phyloP scores from a whole-genome alignment of 1,284 basidiomycete genomes.

The Irpex lacteus region DNA sequence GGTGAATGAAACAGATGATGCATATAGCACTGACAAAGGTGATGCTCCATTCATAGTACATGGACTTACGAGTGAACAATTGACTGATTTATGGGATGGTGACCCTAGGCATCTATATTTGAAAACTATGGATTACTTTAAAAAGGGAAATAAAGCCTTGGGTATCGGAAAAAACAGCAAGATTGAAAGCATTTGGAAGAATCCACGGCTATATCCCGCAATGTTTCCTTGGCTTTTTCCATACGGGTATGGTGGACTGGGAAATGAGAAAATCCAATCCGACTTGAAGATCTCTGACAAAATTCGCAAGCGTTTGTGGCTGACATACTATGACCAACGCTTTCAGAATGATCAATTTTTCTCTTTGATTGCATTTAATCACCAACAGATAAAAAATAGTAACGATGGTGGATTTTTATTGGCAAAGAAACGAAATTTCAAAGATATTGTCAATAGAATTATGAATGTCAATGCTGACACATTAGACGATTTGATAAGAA shows the following conservation, averaged over 20 bases:
- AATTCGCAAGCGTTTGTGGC: no score
- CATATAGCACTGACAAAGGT: not conserved
- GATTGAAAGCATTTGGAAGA: slow-evolving; percentile 28
- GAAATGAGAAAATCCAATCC: slow-evolving; percentile 11
- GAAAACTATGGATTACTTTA: not conserved
- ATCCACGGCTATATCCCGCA: slow-evolving; percentile 29
- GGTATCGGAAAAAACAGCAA: slow-evolving; percentile 22
- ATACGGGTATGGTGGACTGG: slow-evolving; percentile 33
- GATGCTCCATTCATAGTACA: not conserved
- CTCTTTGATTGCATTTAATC: no score
- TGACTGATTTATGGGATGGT: not conserved
- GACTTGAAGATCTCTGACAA: not conserved
- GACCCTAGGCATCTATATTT: not conserved
- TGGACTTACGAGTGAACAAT: not conserved
- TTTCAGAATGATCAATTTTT: no score
- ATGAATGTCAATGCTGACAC: not conserved
- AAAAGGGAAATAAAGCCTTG: not conserved
- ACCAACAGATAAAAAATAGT: no score
- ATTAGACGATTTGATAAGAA: not conserved
- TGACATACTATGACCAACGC: no score
- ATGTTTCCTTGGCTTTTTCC: slow-evolving; percentile 39
- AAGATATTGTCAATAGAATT: not conserved
- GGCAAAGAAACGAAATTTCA: not conserved
- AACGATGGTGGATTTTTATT: not conserved
- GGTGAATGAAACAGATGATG: slow-evolving; percentile 13